Evolutionary conservation across 257 asterid genomes (phyloP).

Genomic region (Knoxia roxburghii): DNA sequence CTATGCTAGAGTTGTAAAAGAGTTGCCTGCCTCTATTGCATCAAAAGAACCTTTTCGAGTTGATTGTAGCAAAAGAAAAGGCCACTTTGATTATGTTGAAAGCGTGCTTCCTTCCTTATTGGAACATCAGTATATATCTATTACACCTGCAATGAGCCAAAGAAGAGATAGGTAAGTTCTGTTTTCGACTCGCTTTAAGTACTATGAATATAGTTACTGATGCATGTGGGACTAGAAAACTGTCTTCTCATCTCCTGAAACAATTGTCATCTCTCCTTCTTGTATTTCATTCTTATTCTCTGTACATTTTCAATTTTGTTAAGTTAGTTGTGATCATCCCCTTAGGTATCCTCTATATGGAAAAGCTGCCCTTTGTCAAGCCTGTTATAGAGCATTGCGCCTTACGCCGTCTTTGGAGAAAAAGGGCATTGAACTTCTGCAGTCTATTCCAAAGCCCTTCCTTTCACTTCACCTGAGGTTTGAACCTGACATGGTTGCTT

Average conservation of each 20-base stretch:
- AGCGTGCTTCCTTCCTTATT: conserved; percentile 77
- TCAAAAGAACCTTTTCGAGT: conserved; percentile 85
- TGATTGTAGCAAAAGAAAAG: conserved; percentile 97
- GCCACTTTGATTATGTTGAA: conserved; percentile 78
- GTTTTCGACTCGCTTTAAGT: neutral
- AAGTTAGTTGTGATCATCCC: neutral
- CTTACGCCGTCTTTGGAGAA: conserved; percentile 50
- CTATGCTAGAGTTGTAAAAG: conserved; percentile 65
- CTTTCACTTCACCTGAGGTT: conserved; percentile 95
- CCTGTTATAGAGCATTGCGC: conserved; percentile 75
- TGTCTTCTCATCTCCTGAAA: neutral
- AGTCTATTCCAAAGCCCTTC: conserved; percentile 97
- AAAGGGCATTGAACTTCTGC: conserved; percentile 67
- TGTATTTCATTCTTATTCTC: neutral
- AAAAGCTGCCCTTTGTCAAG: conserved; percentile 93
- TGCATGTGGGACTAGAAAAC: neutral
- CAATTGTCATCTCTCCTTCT: neutral
- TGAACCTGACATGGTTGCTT: conserved; percentile 99
- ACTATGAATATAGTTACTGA: neutral
- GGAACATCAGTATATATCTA: conserved; percentile 76
- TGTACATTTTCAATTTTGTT: neutral
- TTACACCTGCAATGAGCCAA: conserved; percentile 97
- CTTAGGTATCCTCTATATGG: conserved; percentile 83
- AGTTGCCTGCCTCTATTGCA: conserved; percentile 75
- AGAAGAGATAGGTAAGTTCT: conserved; percentile 83